Percentiles rank a stretch among this genome's conserved stretches.
phyloP scores from a whole-genome alignment of 2,329 filamentous ascomycete genomes.

The Ophiocordyceps robertsii region DNA sequence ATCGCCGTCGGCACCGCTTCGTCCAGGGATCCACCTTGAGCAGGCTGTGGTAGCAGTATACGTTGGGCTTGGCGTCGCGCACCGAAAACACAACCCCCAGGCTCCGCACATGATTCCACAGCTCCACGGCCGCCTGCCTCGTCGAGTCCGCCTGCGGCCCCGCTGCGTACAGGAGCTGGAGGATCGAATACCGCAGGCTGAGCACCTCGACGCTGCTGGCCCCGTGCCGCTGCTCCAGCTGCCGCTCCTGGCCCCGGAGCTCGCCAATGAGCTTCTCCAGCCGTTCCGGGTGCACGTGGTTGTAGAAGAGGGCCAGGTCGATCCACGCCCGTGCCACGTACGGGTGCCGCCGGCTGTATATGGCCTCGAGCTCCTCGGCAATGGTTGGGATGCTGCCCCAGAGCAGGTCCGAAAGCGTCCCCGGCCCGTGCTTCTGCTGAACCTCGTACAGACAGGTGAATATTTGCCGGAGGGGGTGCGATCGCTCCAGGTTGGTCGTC shows the following conservation, averaged over 20 bases:
- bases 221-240: slow-evolving; percentile 21
- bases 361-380: slow-evolving; percentile 29
- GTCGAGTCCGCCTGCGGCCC: slow-evolving; percentile 19
- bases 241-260: slow-evolving; percentile 19
- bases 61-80: slow-evolving; percentile 22
- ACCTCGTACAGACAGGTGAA: slow-evolving; percentile 29
- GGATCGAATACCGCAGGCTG: slow-evolving; percentile 25
- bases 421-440: slow-evolving; percentile 29
- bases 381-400: slow-evolving; percentile 27
- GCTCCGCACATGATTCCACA: slow-evolving; percentile 22
- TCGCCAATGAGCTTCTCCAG: slow-evolving; percentile 23
- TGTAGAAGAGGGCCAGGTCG: slow-evolving; percentile 26
- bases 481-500: slow-evolving; percentile 27
- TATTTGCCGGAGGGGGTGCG: slow-evolving; percentile 28
- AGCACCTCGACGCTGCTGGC: slow-evolving; percentile 20
- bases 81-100: slow-evolving; percentile 21
- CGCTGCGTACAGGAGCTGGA: slow-evolving; percentile 23
- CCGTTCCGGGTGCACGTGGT: slow-evolving; percentile 21
- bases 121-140: slow-evolving; percentile 21
- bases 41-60: slow-evolving; percentile 28
- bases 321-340: slow-evolving; percentile 29
- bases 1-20: slow-evolving; percentile 27
- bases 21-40: slow-evolving; percentile 30
- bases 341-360: slow-evolving; percentile 27
- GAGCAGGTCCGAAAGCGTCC: slow-evolving; percentile 27